A percentile compares a stretch with the other conserved stretches of the same genome.
These are phyloP conservation scores for Hortiboletus rubellus DNA, from an alignment of 1,284 basidiomycete species.

Conservation along the genomic window DNA sequence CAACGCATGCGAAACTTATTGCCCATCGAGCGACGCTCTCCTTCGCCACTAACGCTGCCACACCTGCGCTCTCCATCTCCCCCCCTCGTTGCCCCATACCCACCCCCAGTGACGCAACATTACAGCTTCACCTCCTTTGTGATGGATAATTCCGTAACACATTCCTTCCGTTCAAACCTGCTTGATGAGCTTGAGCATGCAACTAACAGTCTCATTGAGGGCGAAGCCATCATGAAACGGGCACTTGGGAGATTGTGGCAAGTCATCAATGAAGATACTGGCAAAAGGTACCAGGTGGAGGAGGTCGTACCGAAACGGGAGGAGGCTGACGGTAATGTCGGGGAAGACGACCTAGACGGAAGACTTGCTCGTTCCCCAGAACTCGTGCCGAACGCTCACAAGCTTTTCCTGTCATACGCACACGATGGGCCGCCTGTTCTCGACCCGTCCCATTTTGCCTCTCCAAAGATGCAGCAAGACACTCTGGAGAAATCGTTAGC, in stretches of 20 bases:
- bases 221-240: constrained; percentile 66
- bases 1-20: constrained; percentile 71
- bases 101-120: constrained; percentile 62
- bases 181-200: constrained; percentile 76
- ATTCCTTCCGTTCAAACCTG: constrained; percentile 73
- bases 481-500: constrained; percentile 71
- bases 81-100: constrained; percentile 66
- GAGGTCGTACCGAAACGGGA: constrained; percentile 65
- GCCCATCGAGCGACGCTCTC: constrained; percentile 55
- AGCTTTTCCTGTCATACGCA: constrained; percentile 58
- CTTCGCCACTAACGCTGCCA: constrained; percentile 57
- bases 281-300: constrained; percentile 32
- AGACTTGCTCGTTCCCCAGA: constrained; percentile 62
- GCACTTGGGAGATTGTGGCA: constrained; percentile 78
- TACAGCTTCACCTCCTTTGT: constrained; percentile 78
- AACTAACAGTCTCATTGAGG: constrained; percentile 77
- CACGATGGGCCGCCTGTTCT: constrained; percentile 44
- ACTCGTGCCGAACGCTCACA: constrained; percentile 61
- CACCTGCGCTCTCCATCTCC: constrained; percentile 61
- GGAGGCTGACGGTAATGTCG: constrained; percentile 56
- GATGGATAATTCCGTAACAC: constrained; percentile 78
- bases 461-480: constrained; percentile 63
- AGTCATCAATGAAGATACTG: constrained; percentile 69
- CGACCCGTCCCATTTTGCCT: constrained; percentile 62
- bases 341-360: constrained; percentile 50